Evolutionary conservation across 1,284 basidiomycete genomes (phyloP).

Genomic region (Volvariella surrecta): DNA sequence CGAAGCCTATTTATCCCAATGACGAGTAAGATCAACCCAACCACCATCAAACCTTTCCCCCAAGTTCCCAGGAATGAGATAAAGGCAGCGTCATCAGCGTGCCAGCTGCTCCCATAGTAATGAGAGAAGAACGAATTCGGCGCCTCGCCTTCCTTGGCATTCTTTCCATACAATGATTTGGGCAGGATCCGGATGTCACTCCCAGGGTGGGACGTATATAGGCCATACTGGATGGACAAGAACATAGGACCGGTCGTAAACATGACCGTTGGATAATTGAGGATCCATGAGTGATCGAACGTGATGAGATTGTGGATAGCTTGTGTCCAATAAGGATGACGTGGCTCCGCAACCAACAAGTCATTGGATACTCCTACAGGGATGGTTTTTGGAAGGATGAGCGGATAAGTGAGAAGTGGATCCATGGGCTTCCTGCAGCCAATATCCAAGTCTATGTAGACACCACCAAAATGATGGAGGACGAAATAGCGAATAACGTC

Average conservation of each 20-base stretch:
- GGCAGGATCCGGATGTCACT: conserved; percentile 84
- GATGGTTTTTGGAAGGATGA: conserved; percentile 91
- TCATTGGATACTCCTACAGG: conserved; percentile 98
- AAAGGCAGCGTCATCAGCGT: conserved; percentile 89
- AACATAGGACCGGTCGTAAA: conserved; percentile 98
- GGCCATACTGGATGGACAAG: conserved; percentile 79
- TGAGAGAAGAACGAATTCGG: conserved; percentile 93
- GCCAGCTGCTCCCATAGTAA: conserved; percentile 97
- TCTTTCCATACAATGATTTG: conserved; percentile 94
- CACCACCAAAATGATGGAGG: conserved; percentile 89
- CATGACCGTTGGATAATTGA: conserved; percentile 99
- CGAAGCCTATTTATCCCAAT: conserved; percentile 60
- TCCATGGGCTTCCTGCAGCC: conserved; percentile 90
- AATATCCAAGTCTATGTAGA: conserved; percentile 97
- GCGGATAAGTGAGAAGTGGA: conserved; percentile 81
- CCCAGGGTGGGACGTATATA: conserved; percentile 70
- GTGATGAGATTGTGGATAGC: conserved; percentile 87
- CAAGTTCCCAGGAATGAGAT: conserved; percentile 84
- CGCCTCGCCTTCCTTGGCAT: conserved; percentile 76
- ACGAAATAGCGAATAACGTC: conserved; percentile 98
- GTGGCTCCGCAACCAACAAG: conserved; percentile 85
- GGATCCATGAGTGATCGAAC: conserved; percentile 91
- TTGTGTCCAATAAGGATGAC: conserved; percentile 87
- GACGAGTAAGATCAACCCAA: conserved; percentile 67
- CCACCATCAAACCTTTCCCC: conserved; percentile 82